Evolutionary conservation across 768 basidiomycete genomes (phyloP), one percentile per base, ranked within the genome.

Genomic region (Mycena indigotica): DNA sequence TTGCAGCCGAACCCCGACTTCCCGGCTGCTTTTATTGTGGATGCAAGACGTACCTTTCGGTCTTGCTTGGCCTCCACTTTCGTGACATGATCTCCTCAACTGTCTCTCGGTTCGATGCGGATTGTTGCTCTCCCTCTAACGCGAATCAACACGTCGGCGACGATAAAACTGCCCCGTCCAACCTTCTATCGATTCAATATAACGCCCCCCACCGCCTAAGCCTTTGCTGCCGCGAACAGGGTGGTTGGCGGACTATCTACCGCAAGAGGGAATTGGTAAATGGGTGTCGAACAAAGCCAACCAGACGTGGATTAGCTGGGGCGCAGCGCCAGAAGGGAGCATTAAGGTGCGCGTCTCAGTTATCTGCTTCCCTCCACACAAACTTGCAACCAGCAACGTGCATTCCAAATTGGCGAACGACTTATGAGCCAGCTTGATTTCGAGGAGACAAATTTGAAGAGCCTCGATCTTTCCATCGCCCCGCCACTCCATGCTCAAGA

Each of bases 71-170:
- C n/a, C n/a, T n/a, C n/a, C n/a, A n/a, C n/a, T n/a, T n/a, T n/a
- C n/a, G n/a, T n/a, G n/a, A n/a, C n/a, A n/a, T n/a, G n/a, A n/a
- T 51, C 50, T 50, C 21, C 52, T 26, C 44, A 49, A 13, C 23
- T 28, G 2, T 23, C 26, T 46, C 32, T 23, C 19, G 23, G 49
- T 25, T 16, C 73, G 19, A 71, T 81, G 70, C 80, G 80, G 53
- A 80, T 81, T 60, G 68, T 80, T 51, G 75, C 80, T 50, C 73
- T 81, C n/a, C 80, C 80, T 49, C 70, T 81, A 53, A 57, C 70
- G 3, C 70, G 69, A 21, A 56, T 65, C 45, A 65, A n/a, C n/a
- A 56, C 55, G 51, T 29, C 21, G 50, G 57, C 23, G 60, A n/a
- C 50, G 23, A 12, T 57, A 12, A 57, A 61, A 52, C 60, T 71